Percentiles rank a stretch among this genome's conserved stretches.
These are phyloP conservation scores for Ajuga reptans DNA, from an alignment of 305 asterid genomes.

Conservation along the genomic window DNA sequence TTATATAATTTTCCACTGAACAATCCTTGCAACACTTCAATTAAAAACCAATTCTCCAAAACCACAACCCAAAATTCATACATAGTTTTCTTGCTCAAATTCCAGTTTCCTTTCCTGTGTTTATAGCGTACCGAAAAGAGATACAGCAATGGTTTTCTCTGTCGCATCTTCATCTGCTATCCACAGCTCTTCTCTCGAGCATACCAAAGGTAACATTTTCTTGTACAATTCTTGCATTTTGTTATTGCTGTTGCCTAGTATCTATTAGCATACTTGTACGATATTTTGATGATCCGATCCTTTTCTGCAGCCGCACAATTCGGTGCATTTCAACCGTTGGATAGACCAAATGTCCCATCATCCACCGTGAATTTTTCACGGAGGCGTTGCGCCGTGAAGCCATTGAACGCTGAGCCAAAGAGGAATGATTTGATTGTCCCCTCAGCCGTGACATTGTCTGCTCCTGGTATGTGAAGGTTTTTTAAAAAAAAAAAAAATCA, in stretches of 20 bases:
- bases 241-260: neutral
- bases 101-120: neutral
- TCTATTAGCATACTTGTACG: neutral
- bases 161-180: constrained; percentile 35
- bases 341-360: constrained; percentile 25
- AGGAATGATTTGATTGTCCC: constrained; percentile 42
- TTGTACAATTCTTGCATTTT: neutral
- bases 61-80: neutral
- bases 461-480: constrained; percentile 48
- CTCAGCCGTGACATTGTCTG: constrained; percentile 56
- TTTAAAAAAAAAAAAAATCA: too few relatives aligned
- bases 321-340: constrained; percentile 36
- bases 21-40: constrained; percentile 3
- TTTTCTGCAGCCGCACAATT: constrained; percentile 35
- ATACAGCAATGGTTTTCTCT: constrained; percentile 39
- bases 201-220: constrained; percentile 31
- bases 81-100: neutral
- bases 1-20: constrained; percentile 16
- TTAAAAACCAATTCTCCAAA: neutral
- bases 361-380: constrained; percentile 26
- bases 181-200: constrained; percentile 31
- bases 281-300: neutral
- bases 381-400: constrained; percentile 36
- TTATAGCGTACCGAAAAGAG: neutral
- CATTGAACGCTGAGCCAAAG: constrained; percentile 53